Evolutionary conservation across 331 rosid species (phyloP).

Genomic region (Rosa hybrid): DNA sequence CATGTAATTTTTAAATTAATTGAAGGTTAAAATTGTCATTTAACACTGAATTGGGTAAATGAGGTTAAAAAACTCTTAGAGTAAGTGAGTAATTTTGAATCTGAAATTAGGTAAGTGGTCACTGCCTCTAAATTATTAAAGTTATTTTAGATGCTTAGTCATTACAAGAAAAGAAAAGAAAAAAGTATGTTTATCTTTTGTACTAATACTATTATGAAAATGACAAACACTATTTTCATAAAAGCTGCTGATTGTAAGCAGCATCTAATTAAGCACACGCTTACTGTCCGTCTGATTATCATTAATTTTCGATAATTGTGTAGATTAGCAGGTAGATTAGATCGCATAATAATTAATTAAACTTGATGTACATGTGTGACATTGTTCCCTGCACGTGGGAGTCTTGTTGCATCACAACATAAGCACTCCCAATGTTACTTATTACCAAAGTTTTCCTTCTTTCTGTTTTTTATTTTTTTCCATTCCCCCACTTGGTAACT

Average conservation of each 20-base stretch:
- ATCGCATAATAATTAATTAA: conserved; percentile 12
- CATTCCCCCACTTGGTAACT: conserved; percentile 22
- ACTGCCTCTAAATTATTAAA: too few relatives aligned
- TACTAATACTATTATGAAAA: neutral
- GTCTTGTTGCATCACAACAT: conserved; percentile 14
- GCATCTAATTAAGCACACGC: conserved; percentile 16
- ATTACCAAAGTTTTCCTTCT: conserved; percentile 7
- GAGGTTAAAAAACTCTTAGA: too few relatives aligned
- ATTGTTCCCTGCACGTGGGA: conserved; percentile 35
- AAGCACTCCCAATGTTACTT: conserved; percentile 4
- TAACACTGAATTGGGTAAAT: too few relatives aligned
- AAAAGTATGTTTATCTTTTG: neutral
- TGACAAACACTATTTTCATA: neutral
- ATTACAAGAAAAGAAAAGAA: neutral
- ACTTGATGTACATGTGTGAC: conserved; percentile 14
- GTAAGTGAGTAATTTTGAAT: too few relatives aligned
- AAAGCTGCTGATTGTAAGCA: neutral
- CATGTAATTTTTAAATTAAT: too few relatives aligned
- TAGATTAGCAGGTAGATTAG: conserved; percentile 23
- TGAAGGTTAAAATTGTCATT: too few relatives aligned
- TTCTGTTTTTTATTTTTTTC: conserved; percentile 1
- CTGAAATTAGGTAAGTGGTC: too few relatives aligned
- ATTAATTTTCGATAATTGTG: conserved; percentile 9
- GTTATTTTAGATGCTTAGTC: too few relatives aligned
- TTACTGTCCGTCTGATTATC: conserved; percentile 3